These are phyloP conservation scores for Teratosphaeriaceae sp. DNA, from an alignment of 2,329 filamentous ascomycete species.

Conservation along the genomic window DNA sequence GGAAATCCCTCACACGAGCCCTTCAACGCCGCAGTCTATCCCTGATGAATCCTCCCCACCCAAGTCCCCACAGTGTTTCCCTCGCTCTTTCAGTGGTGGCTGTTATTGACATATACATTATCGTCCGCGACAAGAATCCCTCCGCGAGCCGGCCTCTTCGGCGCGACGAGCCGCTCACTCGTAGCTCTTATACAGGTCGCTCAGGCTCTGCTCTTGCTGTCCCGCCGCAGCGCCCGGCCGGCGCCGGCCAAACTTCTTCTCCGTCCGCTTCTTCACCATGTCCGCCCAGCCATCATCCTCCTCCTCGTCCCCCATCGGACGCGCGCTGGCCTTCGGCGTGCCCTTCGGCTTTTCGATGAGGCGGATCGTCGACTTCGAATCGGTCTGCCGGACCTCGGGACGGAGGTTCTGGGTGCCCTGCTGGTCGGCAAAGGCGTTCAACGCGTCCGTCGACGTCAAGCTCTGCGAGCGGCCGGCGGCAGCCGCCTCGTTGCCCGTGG, in stretches of 20 bases:
- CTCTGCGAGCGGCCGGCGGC: slow-evolving; percentile 33
- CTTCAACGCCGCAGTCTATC: neutral
- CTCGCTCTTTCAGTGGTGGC: neutral
- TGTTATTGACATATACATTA: slow-evolving; percentile 1
- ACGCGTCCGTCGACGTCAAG: slow-evolving; percentile 27
- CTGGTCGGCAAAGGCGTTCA: slow-evolving; percentile 23
- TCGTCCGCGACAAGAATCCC: neutral
- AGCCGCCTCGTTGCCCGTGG: slow-evolving; percentile 28
- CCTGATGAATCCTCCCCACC: neutral
- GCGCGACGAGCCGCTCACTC: slow-evolving; percentile 13
- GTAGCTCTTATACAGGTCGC: slow-evolving; percentile 24
- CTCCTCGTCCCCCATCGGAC: slow-evolving; percentile 23
- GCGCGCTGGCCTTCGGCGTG: slow-evolving; percentile 17
- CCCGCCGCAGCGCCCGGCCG: slow-evolving; percentile 15
- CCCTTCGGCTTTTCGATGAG: slow-evolving; percentile 33
- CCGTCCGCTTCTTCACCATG: slow-evolving; percentile 28
- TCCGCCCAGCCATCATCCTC: slow-evolving; percentile 32
- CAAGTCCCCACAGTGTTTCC: neutral
- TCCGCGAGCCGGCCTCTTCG: neutral
- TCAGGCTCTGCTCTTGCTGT: slow-evolving; percentile 16
- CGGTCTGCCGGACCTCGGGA: slow-evolving; percentile 7
- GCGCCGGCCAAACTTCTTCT: slow-evolving; percentile 22
- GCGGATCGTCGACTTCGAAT: slow-evolving; percentile 26
- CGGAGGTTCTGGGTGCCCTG: slow-evolving; percentile 8
- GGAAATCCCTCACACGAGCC: neutral